Base-by-base conservation (phyloP, 2,329 filamentous ascomycete genomes). In the Verticillium nubilum region DNA sequence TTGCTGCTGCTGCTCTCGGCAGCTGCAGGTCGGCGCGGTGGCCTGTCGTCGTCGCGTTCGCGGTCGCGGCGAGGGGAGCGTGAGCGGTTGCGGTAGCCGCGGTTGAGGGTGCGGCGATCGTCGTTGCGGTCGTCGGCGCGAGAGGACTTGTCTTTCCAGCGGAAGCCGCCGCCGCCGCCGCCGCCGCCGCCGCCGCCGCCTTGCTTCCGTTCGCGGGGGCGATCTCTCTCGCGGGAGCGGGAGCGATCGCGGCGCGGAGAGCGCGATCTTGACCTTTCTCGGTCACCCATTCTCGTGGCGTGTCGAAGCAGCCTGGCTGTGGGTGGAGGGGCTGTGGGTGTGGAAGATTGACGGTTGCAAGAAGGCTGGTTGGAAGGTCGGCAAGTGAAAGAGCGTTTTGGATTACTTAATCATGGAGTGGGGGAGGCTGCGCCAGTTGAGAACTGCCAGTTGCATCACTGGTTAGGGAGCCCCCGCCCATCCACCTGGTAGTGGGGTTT, bases 91-190 rank as follows among this genome's bases (percentile, higher is more conserved):
- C 77, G 69, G 61, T 85, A 85, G 57, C 83, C 82, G 63, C 83
- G 75, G 60, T 84, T 80, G 63, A 82, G 74, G 59, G 74, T 73
- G 17, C 65, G 63, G 60, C 77, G 66, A 52, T 61, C 57, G 19
- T 70, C 65, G 53, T 70, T 68, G 52, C 73, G 70, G 19, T 79
- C 75, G 37, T 74, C 72, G 6, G 70, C 69, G 57, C 77, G 75
- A 29, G 75, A 73, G 42, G 80, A 76, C 66, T 78, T 81, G 58
- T 84, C 82, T 66, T 87, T 87, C 77, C 81, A 86, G 64, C 79
- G 80, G 65, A 87, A 84, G 10, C 83, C 82, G 7, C 37, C 37
- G 17, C 37, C 33, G 31, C 31, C n/a, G n/a, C n/a, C n/a, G 10
- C 83, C 82, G n/a, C 37, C 37, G 17, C 37, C 37, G 35, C 37